Percentiles rank a stretch among this genome's conserved stretches.
These are phyloP conservation scores for Clonostachys solani DNA, from an alignment of 2,329 filamentous ascomycete species.

Conservation along the genomic window DNA sequence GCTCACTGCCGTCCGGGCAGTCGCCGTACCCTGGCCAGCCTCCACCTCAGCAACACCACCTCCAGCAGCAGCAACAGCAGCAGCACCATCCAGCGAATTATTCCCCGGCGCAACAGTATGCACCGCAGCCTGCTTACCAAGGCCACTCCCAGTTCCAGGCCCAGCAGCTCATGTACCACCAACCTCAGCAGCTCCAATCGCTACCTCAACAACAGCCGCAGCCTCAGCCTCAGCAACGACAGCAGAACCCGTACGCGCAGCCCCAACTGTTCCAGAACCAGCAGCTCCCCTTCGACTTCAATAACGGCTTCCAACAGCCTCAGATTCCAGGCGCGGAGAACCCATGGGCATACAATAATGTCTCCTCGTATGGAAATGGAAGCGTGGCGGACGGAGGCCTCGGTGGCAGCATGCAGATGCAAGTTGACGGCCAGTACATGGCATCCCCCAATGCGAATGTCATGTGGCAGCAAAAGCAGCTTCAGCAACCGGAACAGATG, in stretches of 20 bases:
- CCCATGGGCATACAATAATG: neutral
- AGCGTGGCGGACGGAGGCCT: neutral
- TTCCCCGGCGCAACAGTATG: slow-evolving; percentile 14
- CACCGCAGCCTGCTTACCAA: slow-evolving; percentile 3
- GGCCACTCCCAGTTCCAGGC: neutral
- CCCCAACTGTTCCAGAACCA: slow-evolving; percentile 8
- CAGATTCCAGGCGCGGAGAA: too few relatives aligned
- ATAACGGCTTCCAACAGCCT: slow-evolving; percentile 2
- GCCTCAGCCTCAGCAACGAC: slow-evolving; percentile 14
- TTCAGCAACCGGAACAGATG: slow-evolving; percentile 23
- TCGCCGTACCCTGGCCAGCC: slow-evolving; percentile 14
- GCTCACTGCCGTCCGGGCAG: slow-evolving; percentile 19
- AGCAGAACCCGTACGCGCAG: slow-evolving; percentile 6
- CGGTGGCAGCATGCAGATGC: slow-evolving; percentile 9
- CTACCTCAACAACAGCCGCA: slow-evolving; percentile 15
- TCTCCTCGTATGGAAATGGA: neutral
- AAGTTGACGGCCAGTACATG: neutral
- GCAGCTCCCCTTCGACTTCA: slow-evolving; percentile 11
- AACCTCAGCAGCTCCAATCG: slow-evolving; percentile 9
- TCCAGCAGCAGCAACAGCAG: slow-evolving; percentile 17
- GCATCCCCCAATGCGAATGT: neutral
- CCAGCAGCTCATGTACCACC: too few relatives aligned
- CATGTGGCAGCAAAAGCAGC: slow-evolving; percentile 27
- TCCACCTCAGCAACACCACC: slow-evolving; percentile 12
- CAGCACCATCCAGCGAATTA: slow-evolving; percentile 15